Evolutionary conservation across 164 flowering plant genomes (phyloP).

Genomic region (Pachysandra terminalis): DNA sequence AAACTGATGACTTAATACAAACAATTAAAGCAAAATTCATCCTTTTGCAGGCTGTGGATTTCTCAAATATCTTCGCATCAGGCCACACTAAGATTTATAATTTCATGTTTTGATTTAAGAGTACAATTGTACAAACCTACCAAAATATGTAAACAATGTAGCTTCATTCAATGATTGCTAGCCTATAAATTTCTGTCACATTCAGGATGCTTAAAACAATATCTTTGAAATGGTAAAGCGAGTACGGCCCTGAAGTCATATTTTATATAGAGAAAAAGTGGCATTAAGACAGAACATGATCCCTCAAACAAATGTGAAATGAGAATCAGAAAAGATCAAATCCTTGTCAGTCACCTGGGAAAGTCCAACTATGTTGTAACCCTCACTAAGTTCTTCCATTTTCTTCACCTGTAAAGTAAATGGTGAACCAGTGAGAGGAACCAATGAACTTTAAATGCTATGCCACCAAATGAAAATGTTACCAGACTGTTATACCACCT

Average conservation of each 20-base stretch:
- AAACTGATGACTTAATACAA: neutral
- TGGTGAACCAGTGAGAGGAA: conserved; percentile 12
- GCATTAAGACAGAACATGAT: neutral
- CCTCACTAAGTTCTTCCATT: conserved; percentile 69
- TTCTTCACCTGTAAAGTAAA: conserved; percentile 62
- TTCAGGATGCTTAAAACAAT: neutral
- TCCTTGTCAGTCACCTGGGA: conserved; percentile 64
- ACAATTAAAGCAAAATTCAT: neutral
- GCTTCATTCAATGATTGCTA: neutral
- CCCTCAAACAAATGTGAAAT: neutral
- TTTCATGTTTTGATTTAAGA: neutral
- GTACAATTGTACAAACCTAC: neutral
- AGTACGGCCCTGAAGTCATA: neutral
- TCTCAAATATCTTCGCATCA: neutral
- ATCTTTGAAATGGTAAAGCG: neutral
- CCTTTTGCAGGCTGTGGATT: neutral
- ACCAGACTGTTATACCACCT: conserved; percentile 46
- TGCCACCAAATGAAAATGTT: conserved; percentile 1
- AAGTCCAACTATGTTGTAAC: conserved; percentile 95
- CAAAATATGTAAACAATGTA: neutral
- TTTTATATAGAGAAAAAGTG: neutral
- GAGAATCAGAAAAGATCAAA: neutral
- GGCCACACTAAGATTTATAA: neutral
- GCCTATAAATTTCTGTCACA: neutral
- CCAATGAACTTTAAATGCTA: conserved; percentile 2